Evolutionary conservation across 148 eudicot species (phyloP).

Genomic region (Diospyros lotus): DNA sequence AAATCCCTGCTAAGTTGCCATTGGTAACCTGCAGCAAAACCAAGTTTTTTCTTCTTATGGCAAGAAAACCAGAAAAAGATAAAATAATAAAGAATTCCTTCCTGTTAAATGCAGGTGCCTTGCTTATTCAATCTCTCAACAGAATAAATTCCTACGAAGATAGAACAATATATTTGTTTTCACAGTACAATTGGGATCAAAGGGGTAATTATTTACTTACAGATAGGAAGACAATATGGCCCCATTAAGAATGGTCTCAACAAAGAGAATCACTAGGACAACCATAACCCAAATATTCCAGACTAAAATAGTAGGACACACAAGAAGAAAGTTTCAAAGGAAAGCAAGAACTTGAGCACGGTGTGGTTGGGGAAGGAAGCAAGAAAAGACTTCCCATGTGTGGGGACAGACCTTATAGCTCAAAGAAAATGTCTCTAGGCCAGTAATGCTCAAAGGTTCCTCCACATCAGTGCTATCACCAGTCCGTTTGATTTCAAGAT

Average conservation of each 20-base stretch:
- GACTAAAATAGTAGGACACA: not conserved
- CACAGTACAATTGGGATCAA: not conserved
- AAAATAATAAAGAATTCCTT: not conserved
- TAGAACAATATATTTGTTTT: not conserved
- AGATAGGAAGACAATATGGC: not conserved
- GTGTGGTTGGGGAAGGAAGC: not conserved
- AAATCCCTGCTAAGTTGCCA: not conserved
- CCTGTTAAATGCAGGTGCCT: not conserved
- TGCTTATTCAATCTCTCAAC: not conserved
- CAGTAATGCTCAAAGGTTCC: conserved; percentile 87
- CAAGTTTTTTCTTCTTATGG: not conserved
- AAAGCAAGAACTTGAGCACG: not conserved
- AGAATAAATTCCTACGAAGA: not conserved
- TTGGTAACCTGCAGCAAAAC: not conserved
- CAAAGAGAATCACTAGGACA: not conserved
- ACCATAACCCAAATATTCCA: not conserved
- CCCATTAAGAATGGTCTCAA: not conserved
- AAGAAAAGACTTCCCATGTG: not conserved
- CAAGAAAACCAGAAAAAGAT: not conserved
- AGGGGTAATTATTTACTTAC: not conserved
- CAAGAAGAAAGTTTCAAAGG: not conserved
- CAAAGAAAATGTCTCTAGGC: conserved; percentile 87
- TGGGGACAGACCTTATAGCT: conserved; percentile 67
- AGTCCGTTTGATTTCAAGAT: conserved; percentile 61
- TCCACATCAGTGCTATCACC: conserved; percentile 51